Base-by-base conservation (phyloP, 495 filamentous ascomycete species). In the Xylaria castorea region DNA sequence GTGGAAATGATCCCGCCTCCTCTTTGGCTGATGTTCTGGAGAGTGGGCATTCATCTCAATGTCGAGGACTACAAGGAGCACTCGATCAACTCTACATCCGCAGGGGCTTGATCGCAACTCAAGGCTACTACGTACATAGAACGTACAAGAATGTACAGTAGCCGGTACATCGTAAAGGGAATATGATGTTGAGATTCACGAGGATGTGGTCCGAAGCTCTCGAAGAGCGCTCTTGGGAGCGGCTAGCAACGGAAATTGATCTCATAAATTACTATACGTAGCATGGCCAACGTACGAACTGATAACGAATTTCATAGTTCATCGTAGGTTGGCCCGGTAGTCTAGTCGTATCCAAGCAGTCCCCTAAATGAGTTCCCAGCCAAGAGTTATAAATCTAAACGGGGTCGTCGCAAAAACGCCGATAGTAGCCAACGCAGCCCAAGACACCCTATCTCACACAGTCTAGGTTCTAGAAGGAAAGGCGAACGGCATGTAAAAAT, bases 61-160 rank as follows among this genome's bases (percentile, higher is more conserved):
- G 95, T 98, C 66, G 88, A 88, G 61, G 93, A 97, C 79, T 98
- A 98, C 82, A 98, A 97, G 83, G 97, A 98, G 80, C 97, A 98
- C 82, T 92, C 94, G 34, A 93, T 98, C 75, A 16, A 50, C 27
- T 68, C 50, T 14, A 32, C 36, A 42, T 57, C 50, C 0, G 42
- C 27, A 25, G 94, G 94, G 69, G 83, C 86, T 14, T 92, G 93
- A 58, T 87, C 87, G 67, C 91, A 94, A 63, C 92, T 92, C 75
- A 97, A 96, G 86, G 95, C 94, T 50, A 95, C 93, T 20, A 94
- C 94, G 16, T 99, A 94, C 75, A 97, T 99, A 71, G 92, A 98
- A 81, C 97, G 38, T 42, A 42, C 11, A 42, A 94, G 80, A 92
- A 0, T 89, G 51, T 88, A 55, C 25, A 30, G 51, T 92, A 48